A percentile compares a stretch with the other conserved stretches of the same genome.
phyloP scores from a whole-genome alignment of 2,329 filamentous ascomycete genomes.

The Epichloe gansuensis region DNA sequence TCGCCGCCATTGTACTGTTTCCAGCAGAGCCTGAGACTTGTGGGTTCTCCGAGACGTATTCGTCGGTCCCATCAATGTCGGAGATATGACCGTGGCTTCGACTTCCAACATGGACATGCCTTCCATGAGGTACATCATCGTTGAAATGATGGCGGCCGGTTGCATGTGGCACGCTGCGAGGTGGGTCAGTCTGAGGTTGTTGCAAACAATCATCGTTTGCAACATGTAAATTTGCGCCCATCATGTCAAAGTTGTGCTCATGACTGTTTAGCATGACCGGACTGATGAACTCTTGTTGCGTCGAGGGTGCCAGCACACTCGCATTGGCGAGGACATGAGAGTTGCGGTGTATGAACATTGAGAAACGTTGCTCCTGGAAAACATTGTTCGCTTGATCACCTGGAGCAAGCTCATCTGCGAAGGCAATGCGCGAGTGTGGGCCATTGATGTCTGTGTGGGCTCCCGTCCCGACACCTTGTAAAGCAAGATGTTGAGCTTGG shows the following conservation, averaged over 20 bases:
- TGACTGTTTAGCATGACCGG: not conserved
- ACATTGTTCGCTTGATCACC: not conserved
- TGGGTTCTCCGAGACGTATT: not conserved
- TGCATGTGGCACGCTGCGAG: not conserved
- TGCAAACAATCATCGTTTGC: not conserved
- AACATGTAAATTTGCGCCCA: not conserved
- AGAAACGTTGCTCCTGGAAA: not conserved
- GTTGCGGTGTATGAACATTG: not conserved
- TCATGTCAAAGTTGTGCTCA: not conserved
- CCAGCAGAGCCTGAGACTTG: not conserved
- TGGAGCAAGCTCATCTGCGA: not conserved
- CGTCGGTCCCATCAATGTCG: not conserved
- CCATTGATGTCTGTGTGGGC: not conserved
- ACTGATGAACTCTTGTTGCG: not conserved
- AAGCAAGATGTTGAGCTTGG: slow-evolving; percentile 1
- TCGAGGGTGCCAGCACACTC: not conserved
- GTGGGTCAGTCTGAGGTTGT: not conserved
- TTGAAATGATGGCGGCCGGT: not conserved
- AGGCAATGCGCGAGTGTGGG: not conserved
- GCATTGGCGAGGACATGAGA: not conserved
- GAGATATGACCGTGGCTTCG: not conserved
- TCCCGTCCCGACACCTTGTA: slow-evolving; percentile 7
- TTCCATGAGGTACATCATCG: not conserved
- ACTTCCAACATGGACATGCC: not conserved
- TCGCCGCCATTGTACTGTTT: not conserved